Conservation (phyloP, 345 rosid species). For the Mercurialis annua region DNA sequence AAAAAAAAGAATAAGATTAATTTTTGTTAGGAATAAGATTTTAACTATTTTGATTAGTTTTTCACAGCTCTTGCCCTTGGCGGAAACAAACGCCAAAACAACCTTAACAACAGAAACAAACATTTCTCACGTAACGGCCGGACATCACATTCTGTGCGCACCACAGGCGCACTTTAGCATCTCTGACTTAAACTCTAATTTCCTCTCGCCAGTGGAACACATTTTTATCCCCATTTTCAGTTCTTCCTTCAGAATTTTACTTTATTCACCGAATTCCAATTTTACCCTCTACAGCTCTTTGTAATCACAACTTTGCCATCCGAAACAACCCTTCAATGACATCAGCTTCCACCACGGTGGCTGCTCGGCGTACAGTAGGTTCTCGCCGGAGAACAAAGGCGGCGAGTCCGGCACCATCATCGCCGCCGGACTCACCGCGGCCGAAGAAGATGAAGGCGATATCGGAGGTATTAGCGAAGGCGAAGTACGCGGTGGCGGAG, state of each 20-base stretch:
- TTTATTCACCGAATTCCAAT: neutral
- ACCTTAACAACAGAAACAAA: neutral
- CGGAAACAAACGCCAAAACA: conserved; percentile 4
- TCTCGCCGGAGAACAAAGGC: conserved; percentile 49
- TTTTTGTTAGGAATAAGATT: neutral
- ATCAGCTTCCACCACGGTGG: conserved; percentile 31
- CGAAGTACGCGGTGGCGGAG: conserved; percentile 40
- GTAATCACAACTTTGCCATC: neutral
- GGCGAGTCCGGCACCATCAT: conserved; percentile 33
- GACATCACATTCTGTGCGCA: conserved; percentile 47
- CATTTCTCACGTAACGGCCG: conserved; percentile 19
- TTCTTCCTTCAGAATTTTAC: too few relatives aligned
- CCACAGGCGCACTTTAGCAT: conserved; percentile 29
- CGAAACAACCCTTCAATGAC: conserved; percentile 30
- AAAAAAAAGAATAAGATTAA: too few relatives aligned
- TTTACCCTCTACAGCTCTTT: neutral
- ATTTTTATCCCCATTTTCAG: neutral
- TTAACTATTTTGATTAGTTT: neutral
- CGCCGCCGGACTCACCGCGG: conserved; percentile 43
- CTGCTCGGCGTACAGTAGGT: conserved; percentile 36
- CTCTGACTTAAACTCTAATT: neutral
- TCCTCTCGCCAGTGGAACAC: conserved; percentile 21
- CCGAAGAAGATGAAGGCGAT: conserved; percentile 52
- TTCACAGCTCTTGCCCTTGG: neutral
- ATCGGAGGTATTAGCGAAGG: conserved; percentile 51